These are phyloP conservation scores for Tricholomella constricta DNA, from an alignment of 768 basidiomycete genomes.

Conservation along the genomic window DNA sequence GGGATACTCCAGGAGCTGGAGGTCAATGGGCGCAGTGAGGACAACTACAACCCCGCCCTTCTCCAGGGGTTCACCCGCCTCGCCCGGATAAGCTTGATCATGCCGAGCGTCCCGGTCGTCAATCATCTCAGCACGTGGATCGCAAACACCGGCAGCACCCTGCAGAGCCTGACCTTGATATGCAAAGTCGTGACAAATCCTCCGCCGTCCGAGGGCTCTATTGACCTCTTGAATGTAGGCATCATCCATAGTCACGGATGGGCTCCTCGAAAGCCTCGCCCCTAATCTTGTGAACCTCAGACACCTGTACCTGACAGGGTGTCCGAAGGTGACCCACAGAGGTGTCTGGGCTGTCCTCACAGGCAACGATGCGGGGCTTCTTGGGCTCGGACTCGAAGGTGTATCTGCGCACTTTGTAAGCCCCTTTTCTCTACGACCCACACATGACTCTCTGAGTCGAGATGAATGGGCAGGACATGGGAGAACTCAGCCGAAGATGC, in stretches of 20 bases:
- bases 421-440: not conserved
- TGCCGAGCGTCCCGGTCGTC: slow-evolving; percentile 65
- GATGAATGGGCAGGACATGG: slow-evolving; percentile 50
- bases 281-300: slow-evolving; percentile 52
- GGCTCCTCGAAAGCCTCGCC: slow-evolving; percentile 50
- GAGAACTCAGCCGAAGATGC: slow-evolving; percentile 43
- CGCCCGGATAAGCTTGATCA: slow-evolving; percentile 64
- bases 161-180: slow-evolving; percentile 63
- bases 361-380: slow-evolving; percentile 46
- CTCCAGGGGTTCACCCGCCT: slow-evolving; percentile 55
- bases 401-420: slow-evolving; percentile 62
- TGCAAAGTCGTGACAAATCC: slow-evolving; percentile 55
- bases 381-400: slow-evolving; percentile 61
- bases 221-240: slow-evolving; percentile 39
- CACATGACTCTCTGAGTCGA: not conserved
- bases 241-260: slow-evolving; percentile 61
- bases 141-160: slow-evolving; percentile 38
- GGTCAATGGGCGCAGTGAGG: slow-evolving; percentile 67
- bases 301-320: slow-evolving; percentile 64
- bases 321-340: slow-evolving; percentile 63
- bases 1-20: slow-evolving; percentile 56
- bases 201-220: not conserved
- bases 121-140: slow-evolving; percentile 55
- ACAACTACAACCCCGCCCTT: slow-evolving; percentile 54
- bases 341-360: slow-evolving; percentile 58